phyloP scores from a whole-genome alignment of 345 rosid genomes.

The Eucalyptus polyanthemos region DNA sequence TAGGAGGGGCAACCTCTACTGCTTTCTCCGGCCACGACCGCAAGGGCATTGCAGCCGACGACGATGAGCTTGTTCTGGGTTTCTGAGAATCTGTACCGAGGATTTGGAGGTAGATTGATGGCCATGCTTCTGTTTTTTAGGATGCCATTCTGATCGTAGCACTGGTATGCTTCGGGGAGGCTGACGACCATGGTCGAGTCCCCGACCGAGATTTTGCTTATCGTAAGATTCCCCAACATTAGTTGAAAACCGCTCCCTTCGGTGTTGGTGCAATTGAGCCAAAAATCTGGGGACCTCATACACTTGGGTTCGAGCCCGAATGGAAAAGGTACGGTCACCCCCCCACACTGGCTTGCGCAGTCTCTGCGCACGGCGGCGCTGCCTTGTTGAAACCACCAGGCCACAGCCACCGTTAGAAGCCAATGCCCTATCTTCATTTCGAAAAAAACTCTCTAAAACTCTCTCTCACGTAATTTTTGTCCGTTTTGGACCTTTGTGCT shows the following conservation, averaged over 20 bases:
- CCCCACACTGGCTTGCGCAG: rapidly evolving
- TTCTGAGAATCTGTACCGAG: too few species aligned
- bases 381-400: background rate
- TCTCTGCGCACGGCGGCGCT: rapidly evolving
- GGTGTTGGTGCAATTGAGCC: background rate
- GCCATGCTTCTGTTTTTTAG: rapidly evolving
- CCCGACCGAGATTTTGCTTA: background rate
- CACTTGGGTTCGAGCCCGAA: background rate
- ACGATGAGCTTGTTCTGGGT: too few species aligned
- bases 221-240: background rate
- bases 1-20: background rate
- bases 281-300: rapidly evolving
- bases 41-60: background rate
- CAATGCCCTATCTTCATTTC: background rate
- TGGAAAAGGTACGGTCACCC: rapidly evolving
- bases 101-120: background rate
- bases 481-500: too few species aligned
- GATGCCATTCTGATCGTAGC: rapidly evolving
- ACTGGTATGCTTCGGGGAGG: background rate
- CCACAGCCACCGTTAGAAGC: background rate
- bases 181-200: background rate
- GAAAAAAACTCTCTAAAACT: too few species aligned
- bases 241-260: background rate
- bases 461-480: too few species aligned
- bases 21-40: rapidly evolving